Percentiles rank a stretch among this genome's conserved stretches.
Evolutionary conservation across 495 filamentous ascomycete species (phyloP).

Genomic region (Aspergillus kassunensis): DNA sequence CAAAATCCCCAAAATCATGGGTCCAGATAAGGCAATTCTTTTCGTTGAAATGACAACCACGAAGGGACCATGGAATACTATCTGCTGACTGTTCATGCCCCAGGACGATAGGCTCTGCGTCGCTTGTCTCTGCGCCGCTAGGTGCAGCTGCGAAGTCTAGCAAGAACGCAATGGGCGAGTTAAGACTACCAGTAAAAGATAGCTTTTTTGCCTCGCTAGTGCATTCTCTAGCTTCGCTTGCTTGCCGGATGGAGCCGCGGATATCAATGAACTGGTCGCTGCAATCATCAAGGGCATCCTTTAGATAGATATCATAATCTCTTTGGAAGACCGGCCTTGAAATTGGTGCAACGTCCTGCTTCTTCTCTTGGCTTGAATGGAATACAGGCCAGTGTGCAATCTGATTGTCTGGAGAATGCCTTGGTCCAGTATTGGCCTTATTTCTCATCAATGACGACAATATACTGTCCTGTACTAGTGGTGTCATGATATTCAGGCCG

Average conservation of each 20-base stretch:
- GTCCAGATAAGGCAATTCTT: not conserved
- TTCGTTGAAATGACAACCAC: not conserved
- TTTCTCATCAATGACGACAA: not conserved
- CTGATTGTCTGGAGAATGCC: not conserved
- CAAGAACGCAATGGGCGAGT: not conserved
- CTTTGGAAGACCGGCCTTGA: not conserved
- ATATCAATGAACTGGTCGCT: not conserved
- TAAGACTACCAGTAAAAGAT: not conserved
- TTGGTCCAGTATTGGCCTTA: not conserved
- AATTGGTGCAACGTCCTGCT: not conserved
- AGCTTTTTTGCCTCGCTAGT: not conserved
- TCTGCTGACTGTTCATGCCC: no score
- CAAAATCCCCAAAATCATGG: not conserved
- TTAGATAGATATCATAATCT: not conserved
- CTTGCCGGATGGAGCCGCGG: not conserved
- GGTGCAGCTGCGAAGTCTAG: not conserved
- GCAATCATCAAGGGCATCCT: not conserved
- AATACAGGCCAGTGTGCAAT: not conserved
- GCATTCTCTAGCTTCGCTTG: not conserved
- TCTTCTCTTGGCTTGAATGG: not conserved
- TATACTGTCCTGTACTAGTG: not conserved
- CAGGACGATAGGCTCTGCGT: not conserved
- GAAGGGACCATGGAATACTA: not conserved
- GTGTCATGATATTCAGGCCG: not conserved
- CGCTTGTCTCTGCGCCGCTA: not conserved